phyloP scores from a whole-genome alignment of 192 early-diverging fungal species.

The Mortierella antarctica region DNA sequence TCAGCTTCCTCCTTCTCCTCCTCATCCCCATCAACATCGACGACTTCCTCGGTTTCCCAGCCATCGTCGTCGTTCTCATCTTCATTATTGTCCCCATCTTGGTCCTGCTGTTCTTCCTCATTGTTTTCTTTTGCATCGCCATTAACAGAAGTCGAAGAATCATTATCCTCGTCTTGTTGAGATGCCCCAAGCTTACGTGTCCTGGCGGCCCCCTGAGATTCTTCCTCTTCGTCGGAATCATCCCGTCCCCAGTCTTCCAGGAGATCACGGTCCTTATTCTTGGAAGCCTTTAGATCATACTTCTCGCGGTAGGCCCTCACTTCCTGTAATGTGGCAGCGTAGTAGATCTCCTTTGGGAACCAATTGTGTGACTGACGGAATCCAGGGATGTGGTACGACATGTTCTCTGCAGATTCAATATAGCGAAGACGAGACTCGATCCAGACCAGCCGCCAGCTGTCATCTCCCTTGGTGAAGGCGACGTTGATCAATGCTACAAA shows the following conservation, averaged over 20 bases:
- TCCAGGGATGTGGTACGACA: slow-evolving; percentile 17
- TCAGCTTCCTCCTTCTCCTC: background rate
- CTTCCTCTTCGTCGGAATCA: background rate
- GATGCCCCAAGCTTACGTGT: no score
- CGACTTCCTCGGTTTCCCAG: background rate
- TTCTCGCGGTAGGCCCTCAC: background rate
- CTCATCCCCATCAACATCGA: background rate
- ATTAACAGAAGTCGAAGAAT: background rate
- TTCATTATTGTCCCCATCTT: background rate
- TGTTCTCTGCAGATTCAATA: slow-evolving; percentile 26
- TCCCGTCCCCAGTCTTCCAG: background rate
- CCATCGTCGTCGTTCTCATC: background rate
- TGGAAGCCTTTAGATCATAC: background rate
- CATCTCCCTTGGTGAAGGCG: slow-evolving; percentile 18
- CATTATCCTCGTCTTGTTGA: background rate
- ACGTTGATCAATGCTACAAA: slow-evolving; percentile 18
- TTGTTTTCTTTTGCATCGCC: background rate
- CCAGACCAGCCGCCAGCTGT: slow-evolving; percentile 20
- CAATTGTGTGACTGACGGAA: slow-evolving; percentile 10
- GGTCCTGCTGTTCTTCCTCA: no score
- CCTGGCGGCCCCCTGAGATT: background rate
- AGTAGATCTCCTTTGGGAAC: slow-evolving; percentile 10
- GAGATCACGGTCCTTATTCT: background rate
- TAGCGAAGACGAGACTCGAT: slow-evolving; percentile 10
- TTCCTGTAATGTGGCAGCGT: background rate